phyloP scores from a whole-genome alignment of 1,139 yeast species.

The Spencermartinsiella ligniputridi region DNA sequence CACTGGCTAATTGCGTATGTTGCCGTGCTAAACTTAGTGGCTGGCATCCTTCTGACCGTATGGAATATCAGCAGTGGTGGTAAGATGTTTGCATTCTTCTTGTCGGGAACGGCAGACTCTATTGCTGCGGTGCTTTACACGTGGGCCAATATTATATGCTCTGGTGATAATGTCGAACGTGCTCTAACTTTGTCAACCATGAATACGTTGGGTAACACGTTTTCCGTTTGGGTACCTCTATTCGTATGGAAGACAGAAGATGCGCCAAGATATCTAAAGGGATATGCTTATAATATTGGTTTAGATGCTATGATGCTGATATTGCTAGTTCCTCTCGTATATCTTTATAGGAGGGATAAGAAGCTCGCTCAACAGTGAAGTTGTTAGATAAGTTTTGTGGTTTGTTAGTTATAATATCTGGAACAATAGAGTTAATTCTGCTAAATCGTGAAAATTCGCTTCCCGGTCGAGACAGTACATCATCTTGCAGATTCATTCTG shows the following conservation, averaged over 20 bases:
- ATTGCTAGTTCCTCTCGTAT: slow-evolving; percentile 4
- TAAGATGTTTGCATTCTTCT: slow-evolving; percentile 9
- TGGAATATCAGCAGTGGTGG: slow-evolving; percentile 8
- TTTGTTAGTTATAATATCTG: too few species aligned
- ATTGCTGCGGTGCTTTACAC: slow-evolving; percentile 7
- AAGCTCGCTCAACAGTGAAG: neutral
- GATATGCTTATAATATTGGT: slow-evolving; percentile 8
- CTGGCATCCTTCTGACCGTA: slow-evolving; percentile 5
- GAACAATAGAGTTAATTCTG: too few species aligned
- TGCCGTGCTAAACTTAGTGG: slow-evolving; percentile 3
- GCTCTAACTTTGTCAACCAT: slow-evolving; percentile 7
- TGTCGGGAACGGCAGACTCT: slow-evolving; percentile 8
- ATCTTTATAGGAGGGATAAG: slow-evolving; percentile 6
- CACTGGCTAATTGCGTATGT: slow-evolving; percentile 5
- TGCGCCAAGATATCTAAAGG: slow-evolving; percentile 8
- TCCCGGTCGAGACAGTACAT: too few species aligned
- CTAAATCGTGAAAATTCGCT: too few species aligned
- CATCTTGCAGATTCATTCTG: too few species aligned
- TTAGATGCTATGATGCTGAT: slow-evolving; percentile 7
- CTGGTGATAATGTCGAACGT: slow-evolving; percentile 6
- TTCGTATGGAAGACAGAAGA: slow-evolving; percentile 8
- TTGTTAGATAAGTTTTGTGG: too few species aligned
- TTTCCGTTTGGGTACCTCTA: slow-evolving; percentile 9
- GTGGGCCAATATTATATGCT: slow-evolving; percentile 9
- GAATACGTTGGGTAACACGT: slow-evolving; percentile 7